phyloP scores from a whole-genome alignment of 768 basidiomycete genomes.

The Trametes meyenii region DNA sequence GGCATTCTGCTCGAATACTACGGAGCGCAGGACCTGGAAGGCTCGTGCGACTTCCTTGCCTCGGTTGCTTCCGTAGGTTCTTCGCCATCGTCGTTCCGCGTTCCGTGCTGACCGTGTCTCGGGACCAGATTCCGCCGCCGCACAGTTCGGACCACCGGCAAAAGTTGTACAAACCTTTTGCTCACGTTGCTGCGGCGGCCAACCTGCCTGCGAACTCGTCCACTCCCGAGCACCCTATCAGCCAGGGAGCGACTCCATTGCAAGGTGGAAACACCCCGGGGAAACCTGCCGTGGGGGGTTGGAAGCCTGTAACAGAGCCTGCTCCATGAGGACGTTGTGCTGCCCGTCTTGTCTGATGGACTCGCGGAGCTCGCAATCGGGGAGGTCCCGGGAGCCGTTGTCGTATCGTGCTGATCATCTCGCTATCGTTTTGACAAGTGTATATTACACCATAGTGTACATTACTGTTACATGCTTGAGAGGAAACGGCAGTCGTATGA shows the following conservation, averaged over 20 bases:
- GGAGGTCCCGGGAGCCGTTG: background rate
- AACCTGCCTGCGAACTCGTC: constrained; percentile 2
- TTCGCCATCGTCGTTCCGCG: background rate
- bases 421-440: constrained; percentile 19
- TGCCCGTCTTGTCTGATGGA: constrained; percentile 2
- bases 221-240: constrained; percentile 15
- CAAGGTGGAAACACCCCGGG: constrained; percentile 23
- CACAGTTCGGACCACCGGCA: constrained; percentile 22
- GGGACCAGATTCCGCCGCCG: constrained; percentile 34
- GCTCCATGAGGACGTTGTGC: constrained; percentile 5
- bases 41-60: constrained; percentile 41
- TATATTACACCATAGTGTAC: constrained; percentile 15
- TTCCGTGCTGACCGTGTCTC: constrained; percentile 9
- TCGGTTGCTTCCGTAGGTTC: constrained; percentile 53
- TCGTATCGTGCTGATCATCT: constrained; percentile 20
- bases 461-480: background rate
- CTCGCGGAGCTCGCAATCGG: background rate
- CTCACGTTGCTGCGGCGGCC: constrained; percentile 11
- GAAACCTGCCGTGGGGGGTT: constrained; percentile 23
- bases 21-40: constrained; percentile 56
- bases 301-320: constrained; percentile 27
- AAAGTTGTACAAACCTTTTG: constrained; percentile 30
- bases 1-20: constrained; percentile 76
- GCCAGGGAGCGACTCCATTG: constrained; percentile 19
- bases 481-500: background rate